Evolutionary conservation across 2,329 filamentous ascomycete species (phyloP).

Genomic region (Fulvia fulva): DNA sequence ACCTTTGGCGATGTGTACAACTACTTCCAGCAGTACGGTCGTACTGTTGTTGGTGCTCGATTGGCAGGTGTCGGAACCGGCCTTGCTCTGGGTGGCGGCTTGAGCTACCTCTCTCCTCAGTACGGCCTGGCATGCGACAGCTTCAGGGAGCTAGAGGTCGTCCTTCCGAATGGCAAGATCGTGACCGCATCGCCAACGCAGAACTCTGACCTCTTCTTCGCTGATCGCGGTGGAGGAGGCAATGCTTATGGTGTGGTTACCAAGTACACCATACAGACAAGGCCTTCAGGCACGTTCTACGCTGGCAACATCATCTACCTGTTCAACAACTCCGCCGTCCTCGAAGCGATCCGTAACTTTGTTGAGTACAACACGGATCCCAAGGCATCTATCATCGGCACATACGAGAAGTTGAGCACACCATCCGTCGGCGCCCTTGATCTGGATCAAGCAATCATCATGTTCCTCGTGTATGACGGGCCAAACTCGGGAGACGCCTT

Average conservation of each 20-base stretch:
- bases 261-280: constrained; percentile 5
- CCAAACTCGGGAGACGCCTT: constrained; percentile 32
- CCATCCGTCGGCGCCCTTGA: constrained; percentile 28
- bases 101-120: constrained; percentile 8
- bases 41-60: constrained; percentile 4
- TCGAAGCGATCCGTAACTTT: constrained; percentile 30
- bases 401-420: constrained; percentile 32
- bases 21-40: constrained; percentile 6
- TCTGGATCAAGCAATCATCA: constrained; percentile 32
- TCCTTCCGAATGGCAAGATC: constrained; percentile 23
- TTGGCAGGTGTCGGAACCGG: constrained; percentile 5
- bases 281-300: constrained; percentile 7
- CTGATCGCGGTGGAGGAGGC: constrained; percentile 49
- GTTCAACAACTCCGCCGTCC: constrained; percentile 3
- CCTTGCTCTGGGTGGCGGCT: constrained; percentile 3
- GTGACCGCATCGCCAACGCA: constrained; percentile 33
- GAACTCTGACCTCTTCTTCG: constrained; percentile 51
- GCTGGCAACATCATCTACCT: constrained; percentile 7
- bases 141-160: constrained; percentile 20
- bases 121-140: constrained; percentile 27
- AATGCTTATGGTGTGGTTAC: constrained; percentile 41
- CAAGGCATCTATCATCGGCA: constrained; percentile 35
- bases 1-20: constrained; percentile 3
- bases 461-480: constrained; percentile 38
- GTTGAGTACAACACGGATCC: constrained; percentile 34